These are phyloP conservation scores for Candida sojae DNA, from an alignment of 1,139 yeast genomes.

Conservation along the genomic window DNA sequence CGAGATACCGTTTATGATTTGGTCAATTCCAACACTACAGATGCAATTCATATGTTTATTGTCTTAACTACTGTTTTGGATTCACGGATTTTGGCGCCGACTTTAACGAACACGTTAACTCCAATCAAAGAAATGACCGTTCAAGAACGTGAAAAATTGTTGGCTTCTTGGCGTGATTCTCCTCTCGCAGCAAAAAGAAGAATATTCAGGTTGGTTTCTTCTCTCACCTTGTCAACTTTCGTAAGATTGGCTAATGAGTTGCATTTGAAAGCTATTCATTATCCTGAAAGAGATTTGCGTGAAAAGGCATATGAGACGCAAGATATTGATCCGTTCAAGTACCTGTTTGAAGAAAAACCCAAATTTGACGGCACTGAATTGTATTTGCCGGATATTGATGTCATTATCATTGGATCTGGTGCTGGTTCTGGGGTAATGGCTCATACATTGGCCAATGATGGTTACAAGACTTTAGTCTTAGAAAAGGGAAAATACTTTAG, in stretches of 20 bases:
- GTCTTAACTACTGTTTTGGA: slow-evolving; percentile 28
- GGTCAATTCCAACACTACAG: slow-evolving; percentile 19
- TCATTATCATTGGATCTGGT: slow-evolving; percentile 57
- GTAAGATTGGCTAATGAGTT: slow-evolving; percentile 30
- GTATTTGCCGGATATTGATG: slow-evolving; percentile 43
- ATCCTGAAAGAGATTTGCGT: slow-evolving; percentile 34
- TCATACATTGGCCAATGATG: slow-evolving; percentile 47
- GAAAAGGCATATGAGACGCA: slow-evolving; percentile 30
- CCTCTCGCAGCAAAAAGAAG: slow-evolving; percentile 30
- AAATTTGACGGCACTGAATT: slow-evolving; percentile 30
- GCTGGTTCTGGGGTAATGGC: slow-evolving; percentile 62
- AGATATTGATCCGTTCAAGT: slow-evolving; percentile 26
- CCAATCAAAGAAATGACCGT: slow-evolving; percentile 39
- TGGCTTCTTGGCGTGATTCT: slow-evolving; percentile 42
- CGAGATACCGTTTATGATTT: slow-evolving; percentile 19
- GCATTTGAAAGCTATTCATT: slow-evolving; percentile 37
- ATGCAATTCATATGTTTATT: slow-evolving; percentile 24
- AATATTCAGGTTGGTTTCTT: slow-evolving; percentile 26
- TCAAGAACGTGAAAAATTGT: slow-evolving; percentile 28
- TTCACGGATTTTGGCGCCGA: slow-evolving; percentile 36
- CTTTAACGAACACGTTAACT: slow-evolving; percentile 36
- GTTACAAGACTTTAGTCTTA: slow-evolving; percentile 47
- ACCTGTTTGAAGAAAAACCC: slow-evolving; percentile 37
- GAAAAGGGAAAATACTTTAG: slow-evolving; percentile 55
- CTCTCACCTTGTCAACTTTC: slow-evolving; percentile 27